Percentiles rank a stretch among this genome's conserved stretches.
phyloP scores from a whole-genome alignment of 1,139 yeast genomes.

The Sugiyamaella japonica region DNA sequence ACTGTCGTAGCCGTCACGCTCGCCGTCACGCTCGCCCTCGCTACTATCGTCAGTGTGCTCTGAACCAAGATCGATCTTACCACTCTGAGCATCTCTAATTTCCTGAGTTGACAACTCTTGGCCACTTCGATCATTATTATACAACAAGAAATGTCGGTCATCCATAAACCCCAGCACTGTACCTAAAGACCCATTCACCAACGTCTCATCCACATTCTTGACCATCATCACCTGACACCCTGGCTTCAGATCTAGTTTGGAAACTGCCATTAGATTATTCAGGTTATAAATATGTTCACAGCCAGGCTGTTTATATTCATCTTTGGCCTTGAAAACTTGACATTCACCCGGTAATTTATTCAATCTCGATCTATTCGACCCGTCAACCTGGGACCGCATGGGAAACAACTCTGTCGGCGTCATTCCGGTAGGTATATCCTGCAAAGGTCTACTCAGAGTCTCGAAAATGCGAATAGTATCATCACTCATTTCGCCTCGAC shows the following conservation, averaged over 20 bases:
- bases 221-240: constrained; percentile 97
- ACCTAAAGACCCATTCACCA: constrained; percentile 94
- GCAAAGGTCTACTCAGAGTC: constrained; percentile 52
- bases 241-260: constrained; percentile 66
- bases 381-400: constrained; percentile 79
- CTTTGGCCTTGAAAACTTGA: constrained; percentile 55
- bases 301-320: constrained; percentile 55
- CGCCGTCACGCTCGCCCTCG: no score
- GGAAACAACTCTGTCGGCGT: constrained; percentile 87
- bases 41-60: no score
- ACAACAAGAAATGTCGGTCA: constrained; percentile 47
- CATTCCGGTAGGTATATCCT: constrained; percentile 63
- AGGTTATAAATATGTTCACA: constrained; percentile 35
- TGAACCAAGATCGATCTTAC: background rate
- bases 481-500: constrained; percentile 65
- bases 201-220: constrained; percentile 79
- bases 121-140: constrained; percentile 24
- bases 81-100: constrained; percentile 2
- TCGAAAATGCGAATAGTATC: constrained; percentile 57
- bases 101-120: constrained; percentile 10
- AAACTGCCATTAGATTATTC: constrained; percentile 63
- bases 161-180: constrained; percentile 74
- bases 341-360: constrained; percentile 51
- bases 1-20: constrained; percentile 6
- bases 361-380: constrained; percentile 65